phyloP scores from a whole-genome alignment of 169 alveolate genomes.

The Prorocentrum cordatum region DNA sequence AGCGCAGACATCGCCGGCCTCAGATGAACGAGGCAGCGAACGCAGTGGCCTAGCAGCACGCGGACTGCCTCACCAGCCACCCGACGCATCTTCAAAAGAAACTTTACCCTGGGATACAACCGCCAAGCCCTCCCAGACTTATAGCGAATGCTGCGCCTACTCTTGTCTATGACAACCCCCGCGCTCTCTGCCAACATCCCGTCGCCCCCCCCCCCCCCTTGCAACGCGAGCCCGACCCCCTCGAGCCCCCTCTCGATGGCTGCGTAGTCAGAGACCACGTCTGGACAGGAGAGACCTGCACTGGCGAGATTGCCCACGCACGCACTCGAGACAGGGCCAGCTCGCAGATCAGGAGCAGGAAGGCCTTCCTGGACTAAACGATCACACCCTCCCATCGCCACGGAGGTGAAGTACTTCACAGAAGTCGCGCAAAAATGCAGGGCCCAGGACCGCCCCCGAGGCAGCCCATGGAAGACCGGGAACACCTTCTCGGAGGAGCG shows the following conservation, averaged over 20 bases:
- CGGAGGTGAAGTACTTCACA: not conserved
- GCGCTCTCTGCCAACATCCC: not conserved
- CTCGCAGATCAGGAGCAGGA: conserved; percentile 5
- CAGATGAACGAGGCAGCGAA: too few relatives aligned
- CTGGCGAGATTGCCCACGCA: not conserved
- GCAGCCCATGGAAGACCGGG: conserved; percentile 19
- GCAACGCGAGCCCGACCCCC: not conserved
- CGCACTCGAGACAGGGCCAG: too few relatives aligned
- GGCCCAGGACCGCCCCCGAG: conserved; percentile 15
- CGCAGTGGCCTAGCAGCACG: too few relatives aligned
- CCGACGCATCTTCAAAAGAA: too few relatives aligned
- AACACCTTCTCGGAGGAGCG: not conserved
- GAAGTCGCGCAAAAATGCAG: not conserved
- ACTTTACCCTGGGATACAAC: too few relatives aligned
- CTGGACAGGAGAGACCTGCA: not conserved
- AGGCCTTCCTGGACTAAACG: not conserved
- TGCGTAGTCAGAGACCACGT: too few relatives aligned
- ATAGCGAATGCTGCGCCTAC: too few relatives aligned
- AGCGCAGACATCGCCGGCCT: too few relatives aligned
- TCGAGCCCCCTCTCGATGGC: not conserved
- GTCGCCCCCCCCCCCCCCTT: not conserved
- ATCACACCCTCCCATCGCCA: not conserved
- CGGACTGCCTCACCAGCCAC: too few relatives aligned
- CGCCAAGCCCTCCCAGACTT: too few relatives aligned
- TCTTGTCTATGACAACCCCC: not conserved